phyloP scores from a whole-genome alignment of 2,329 filamentous ascomycete genomes.

The Endoconidiophora laricicola region DNA sequence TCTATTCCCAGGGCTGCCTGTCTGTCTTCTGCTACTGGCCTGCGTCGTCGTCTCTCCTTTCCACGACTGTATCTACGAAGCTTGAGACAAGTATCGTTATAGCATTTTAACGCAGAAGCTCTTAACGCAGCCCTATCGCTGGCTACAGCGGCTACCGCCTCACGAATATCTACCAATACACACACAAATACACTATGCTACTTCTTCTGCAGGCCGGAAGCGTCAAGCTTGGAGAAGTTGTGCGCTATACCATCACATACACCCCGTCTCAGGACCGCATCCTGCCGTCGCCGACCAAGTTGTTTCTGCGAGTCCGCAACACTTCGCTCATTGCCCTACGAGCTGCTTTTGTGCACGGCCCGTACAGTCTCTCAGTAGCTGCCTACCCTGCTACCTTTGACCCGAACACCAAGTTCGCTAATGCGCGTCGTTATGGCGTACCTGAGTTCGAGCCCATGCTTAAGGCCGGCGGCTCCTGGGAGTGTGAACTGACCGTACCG shows the following conservation, averaged over 20 bases:
- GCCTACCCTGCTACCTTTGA: slow-evolving; percentile 73
- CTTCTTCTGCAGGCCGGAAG: slow-evolving; percentile 79
- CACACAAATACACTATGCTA: slow-evolving; percentile 43
- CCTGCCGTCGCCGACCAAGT: slow-evolving; percentile 62
- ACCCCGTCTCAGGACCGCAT: slow-evolving; percentile 79
- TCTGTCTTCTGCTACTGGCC: too few relatives aligned
- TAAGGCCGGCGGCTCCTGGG: slow-evolving; percentile 82
- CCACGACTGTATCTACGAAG: too few relatives aligned
- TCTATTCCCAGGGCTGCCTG: too few relatives aligned
- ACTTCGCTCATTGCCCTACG: slow-evolving; percentile 78
- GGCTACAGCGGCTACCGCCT: too few relatives aligned
- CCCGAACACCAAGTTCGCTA: slow-evolving; percentile 61
- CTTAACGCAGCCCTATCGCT: too few relatives aligned
- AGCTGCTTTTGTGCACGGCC: slow-evolving; percentile 90
- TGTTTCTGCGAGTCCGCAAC: slow-evolving; percentile 82
- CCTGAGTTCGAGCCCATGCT: slow-evolving; percentile 93
- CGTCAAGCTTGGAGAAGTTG: slow-evolving; percentile 86
- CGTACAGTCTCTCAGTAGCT: slow-evolving; percentile 77
- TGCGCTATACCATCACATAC: slow-evolving; percentile 85
- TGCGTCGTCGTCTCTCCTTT: too few relatives aligned
- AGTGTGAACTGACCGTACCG: slow-evolving; percentile 63
- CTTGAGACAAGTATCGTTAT: too few relatives aligned
- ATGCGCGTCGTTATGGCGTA: slow-evolving; percentile 52
- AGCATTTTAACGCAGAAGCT: too few relatives aligned
- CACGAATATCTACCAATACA: too few relatives aligned